Conservation (phyloP, 2,329 filamentous ascomycete genomes). For the Rachicladosporium sp. region DNA sequence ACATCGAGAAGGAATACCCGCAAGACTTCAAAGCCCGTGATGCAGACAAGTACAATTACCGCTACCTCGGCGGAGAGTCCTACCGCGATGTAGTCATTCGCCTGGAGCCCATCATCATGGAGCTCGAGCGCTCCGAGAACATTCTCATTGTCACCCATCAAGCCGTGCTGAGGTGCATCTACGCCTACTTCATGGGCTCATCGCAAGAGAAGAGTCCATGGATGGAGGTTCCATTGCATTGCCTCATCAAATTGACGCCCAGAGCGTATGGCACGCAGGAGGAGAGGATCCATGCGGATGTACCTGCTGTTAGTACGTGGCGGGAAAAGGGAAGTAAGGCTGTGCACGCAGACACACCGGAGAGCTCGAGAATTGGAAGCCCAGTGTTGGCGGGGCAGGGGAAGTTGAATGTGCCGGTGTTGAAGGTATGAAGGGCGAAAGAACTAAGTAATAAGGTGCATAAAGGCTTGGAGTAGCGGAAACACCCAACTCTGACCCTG, state of each 20-base stretch:
- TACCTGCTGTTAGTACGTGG: slow-evolving; percentile 94
- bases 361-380: slow-evolving; percentile 3
- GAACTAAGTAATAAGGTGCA: too few relatives aligned
- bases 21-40: slow-evolving; percentile 93
- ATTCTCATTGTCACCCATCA: slow-evolving; percentile 98
- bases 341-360: slow-evolving; percentile 53
- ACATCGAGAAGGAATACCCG: slow-evolving; percentile 82
- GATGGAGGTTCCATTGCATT: slow-evolving; percentile 97
- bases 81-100: slow-evolving; percentile 96
- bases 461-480: too few relatives aligned
- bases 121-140: slow-evolving; percentile 88
- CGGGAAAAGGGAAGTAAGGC: slow-evolving; percentile 85
- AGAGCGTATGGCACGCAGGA: slow-evolving; percentile 89
- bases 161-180: slow-evolving; percentile 91
- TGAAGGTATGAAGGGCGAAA: too few relatives aligned
- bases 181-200: slow-evolving; percentile 98
- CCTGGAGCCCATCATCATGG: slow-evolving; percentile 98
- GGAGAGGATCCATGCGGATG: slow-evolving; percentile 75
- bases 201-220: slow-evolving; percentile 85
- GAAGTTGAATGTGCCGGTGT: background rate
- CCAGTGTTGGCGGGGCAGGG: slow-evolving; percentile 1
- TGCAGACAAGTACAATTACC: slow-evolving; percentile 99
- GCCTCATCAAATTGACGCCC: slow-evolving; percentile 89
- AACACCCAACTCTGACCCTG: too few relatives aligned
- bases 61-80: slow-evolving; percentile 90